phyloP scores from a whole-genome alignment of 306 rosid species.

The Pachyrhizus erosus region DNA sequence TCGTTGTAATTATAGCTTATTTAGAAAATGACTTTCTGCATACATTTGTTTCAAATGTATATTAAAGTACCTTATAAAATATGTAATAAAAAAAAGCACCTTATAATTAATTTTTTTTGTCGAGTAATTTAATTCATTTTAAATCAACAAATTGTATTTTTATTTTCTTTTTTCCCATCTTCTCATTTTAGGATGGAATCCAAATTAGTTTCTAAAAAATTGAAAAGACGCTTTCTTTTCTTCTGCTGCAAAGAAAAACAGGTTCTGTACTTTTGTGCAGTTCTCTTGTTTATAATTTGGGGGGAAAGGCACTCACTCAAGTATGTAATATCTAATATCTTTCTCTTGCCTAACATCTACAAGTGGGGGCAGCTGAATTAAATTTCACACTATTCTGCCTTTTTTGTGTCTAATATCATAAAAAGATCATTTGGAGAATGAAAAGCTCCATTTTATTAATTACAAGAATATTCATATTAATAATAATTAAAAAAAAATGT shows the following conservation, averaged over 20 bases:
- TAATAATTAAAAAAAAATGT: not conserved
- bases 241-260: not conserved
- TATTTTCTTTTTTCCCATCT: no score
- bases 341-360: not conserved
- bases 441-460: slow-evolving; percentile 26
- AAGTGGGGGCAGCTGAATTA: not conserved
- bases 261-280: not conserved
- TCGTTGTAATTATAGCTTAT: no score
- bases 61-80: no score
- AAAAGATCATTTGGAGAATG: not conserved
- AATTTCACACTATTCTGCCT: not conserved
- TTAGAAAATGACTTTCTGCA: no score
- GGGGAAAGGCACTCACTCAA: not conserved
- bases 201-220: not conserved
- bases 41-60: no score
- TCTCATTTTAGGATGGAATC: no score
- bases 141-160: no score
- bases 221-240: not conserved
- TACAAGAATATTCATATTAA: not conserved
- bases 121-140: no score
- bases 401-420: not conserved
- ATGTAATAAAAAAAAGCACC: no score
- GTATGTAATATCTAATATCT: not conserved
- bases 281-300: no score
- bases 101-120: no score